Base-by-base conservation (phyloP, 2,329 filamentous ascomycete species). In the Fusarium succisae region DNA sequence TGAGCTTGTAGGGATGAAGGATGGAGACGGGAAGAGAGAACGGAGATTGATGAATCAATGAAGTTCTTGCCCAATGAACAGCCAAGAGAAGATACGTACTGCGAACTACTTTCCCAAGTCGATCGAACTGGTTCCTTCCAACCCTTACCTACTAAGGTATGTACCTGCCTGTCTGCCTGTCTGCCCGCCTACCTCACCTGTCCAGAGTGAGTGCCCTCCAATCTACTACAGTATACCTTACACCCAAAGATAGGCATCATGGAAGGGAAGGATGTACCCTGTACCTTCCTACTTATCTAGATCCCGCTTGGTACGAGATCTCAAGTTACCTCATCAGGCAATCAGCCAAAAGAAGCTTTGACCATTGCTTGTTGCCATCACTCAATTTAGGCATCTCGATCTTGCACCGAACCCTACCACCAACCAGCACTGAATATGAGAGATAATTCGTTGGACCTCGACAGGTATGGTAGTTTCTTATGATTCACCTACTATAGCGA, bases 261-360 rank as follows among this genome's bases (percentile, higher is more conserved):
- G 38, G n/a, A 59, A 32, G 43, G 48, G 20, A 70, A 35, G 47
- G 20, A 50, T 38, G 37, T 44, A 32, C 22, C 15, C 9, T 17
- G 35, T 67, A 67, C 32, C 32, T 66, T 44, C 39, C 39, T 41
- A n/a, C n/a, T 39, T 20, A 58, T 67, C 63, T 69, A 74, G 71
- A 74, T 74, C 71, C 68, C 72, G 56, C 59, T 56, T 44, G 54
- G 64, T 66, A 62, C 68, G 63, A 75, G 72, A 74, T 74, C 63
- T 67, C 59, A 54, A 69, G 47, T 72, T 75, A 55, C 72, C 63
- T 75, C 67, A 72, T 74, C 55, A 64, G 72, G 71, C 39, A 74
- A 72, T 28, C 26, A 24, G 30, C 26, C 30, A 30, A 54, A 39
- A 24, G n/a, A 67, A 71, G 67, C 61, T 72, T 72, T 69, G 63